Evolutionary conservation across 495 filamentous ascomycete species (phyloP).

Genomic region (Aspergillus carlsbadensis): DNA sequence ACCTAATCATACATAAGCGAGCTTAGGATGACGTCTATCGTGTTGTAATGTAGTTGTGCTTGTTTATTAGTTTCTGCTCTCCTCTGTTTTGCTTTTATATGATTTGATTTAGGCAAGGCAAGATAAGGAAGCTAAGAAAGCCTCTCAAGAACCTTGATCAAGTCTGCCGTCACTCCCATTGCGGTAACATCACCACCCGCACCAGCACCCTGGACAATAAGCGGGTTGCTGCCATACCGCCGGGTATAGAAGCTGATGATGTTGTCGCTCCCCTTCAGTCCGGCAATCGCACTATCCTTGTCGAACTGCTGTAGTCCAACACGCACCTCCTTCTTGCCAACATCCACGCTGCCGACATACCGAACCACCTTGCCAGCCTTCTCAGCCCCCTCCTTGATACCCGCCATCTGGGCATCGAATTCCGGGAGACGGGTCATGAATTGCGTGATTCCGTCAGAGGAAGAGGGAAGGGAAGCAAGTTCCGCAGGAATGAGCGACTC

Average conservation of each 20-base stretch:
- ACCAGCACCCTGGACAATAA: slow-evolving; percentile 93
- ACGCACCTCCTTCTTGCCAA: slow-evolving; percentile 70
- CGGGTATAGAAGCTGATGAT: slow-evolving; percentile 97
- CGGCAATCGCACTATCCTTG: slow-evolving; percentile 80
- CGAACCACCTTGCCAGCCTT: slow-evolving; percentile 86
- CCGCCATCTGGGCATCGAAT: slow-evolving; percentile 83
- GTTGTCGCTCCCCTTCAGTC: slow-evolving; percentile 94
- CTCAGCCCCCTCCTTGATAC: slow-evolving; percentile 72
- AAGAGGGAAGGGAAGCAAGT: slow-evolving; percentile 69
- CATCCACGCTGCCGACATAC: slow-evolving; percentile 91
- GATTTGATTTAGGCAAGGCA: neutral
- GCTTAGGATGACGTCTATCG: no score
- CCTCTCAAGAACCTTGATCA: slow-evolving; percentile 75
- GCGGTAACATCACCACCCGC: slow-evolving; percentile 94
- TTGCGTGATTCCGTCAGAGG: slow-evolving; percentile 58
- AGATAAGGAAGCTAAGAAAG: slow-evolving; percentile 19
- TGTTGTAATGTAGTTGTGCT: neutral
- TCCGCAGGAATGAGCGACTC: slow-evolving; percentile 85
- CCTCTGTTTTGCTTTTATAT: neutral
- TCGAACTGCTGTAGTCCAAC: slow-evolving; percentile 89
- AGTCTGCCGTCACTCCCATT: slow-evolving; percentile 88
- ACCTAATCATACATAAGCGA: slow-evolving; percentile 5
- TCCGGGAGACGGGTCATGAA: slow-evolving; percentile 75
- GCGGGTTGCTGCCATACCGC: slow-evolving; percentile 82
- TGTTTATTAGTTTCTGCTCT: neutral